These are phyloP conservation scores for Austropuccinia psidii DNA, from an alignment of 1,284 basidiomycete species.

Conservation along the genomic window DNA sequence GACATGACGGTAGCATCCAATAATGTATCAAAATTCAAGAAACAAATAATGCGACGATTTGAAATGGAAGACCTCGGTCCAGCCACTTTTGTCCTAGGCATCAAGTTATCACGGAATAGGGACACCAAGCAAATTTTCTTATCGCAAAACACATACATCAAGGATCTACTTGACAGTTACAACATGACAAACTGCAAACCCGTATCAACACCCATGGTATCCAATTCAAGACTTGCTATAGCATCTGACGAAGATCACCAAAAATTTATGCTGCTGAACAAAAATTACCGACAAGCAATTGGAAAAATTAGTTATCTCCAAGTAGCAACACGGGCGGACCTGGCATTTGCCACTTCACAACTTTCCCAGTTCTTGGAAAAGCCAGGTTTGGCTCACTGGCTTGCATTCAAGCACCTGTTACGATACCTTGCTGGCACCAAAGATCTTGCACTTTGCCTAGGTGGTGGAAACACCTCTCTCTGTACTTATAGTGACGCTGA, in stretches of 20 bases:
- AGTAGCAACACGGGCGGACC: neutral
- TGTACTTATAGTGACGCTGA: no score
- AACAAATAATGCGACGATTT: no score
- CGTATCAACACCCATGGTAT: neutral
- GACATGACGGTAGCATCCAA: no score
- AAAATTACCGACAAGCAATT: no score
- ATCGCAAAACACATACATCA: neutral
- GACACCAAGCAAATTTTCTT: neutral
- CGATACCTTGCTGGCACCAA: neutral
- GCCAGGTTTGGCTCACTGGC: neutral
- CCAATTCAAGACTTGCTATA: neutral
- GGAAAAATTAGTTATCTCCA: no score
- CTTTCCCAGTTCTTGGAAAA: neutral
- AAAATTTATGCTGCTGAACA: no score
- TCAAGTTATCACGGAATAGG: no score
- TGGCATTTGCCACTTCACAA: neutral
- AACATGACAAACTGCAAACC: neutral
- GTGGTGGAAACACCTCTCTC: no score
- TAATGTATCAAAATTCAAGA: no score
- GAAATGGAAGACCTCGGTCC: neutral
- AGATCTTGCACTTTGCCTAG: no score
- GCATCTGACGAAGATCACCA: neutral
- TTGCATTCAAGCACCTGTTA: neutral
- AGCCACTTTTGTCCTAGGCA: neutral
- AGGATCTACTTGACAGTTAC: neutral